Base-by-base conservation (phyloP, 768 basidiomycete species). In the Panellus pusillus region DNA sequence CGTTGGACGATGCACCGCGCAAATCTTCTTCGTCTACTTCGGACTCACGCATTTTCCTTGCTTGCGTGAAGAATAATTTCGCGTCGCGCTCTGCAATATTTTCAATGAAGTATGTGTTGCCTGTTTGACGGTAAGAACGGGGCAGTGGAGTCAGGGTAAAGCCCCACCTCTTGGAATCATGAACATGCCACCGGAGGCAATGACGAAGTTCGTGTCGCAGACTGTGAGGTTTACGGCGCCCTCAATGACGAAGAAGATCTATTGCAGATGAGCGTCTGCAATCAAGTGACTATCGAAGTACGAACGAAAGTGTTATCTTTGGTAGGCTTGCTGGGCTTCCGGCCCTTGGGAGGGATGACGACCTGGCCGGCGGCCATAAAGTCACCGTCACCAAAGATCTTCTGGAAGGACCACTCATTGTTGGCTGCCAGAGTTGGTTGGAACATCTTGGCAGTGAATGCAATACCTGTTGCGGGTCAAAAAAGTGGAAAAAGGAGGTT, bases 271-370 rank as follows among this genome's bases (percentile, higher is more conserved):
- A 50, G 42, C 35, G 48, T 14, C 12, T 38, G 29, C 18, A 36
- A 44, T 18, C 19, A 40, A 29, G 24, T 24, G 3, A 6, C 49
- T 36, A 39, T 32, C 17, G 40, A 5, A 42, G 43, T n/a, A 77
- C 90, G 61, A 57, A 93, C 92, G 66, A 91, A 95, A 20, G 91
- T 91, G 61, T 98, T 99, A 64, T 98, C 97, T 66, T 90, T 94
- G 1, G 93, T 84, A 19, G 82, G 80, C 67, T 98, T 98, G 54
- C 81, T 84, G 13, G 90, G 89, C 70, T 99, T 99, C 55, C 81
- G 76, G n/a, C 82, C 81, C 7, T 80, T 75, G 1, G 89, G 82
- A 4, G 93, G 93, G 37, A 98, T 88, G 48, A 80, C 76, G 41
- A 98, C 76, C 58, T 93, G 83, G 0, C 97, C 97, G 28, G 92